Evolutionary conservation across 441 rosid species (phyloP).

Genomic region (Erodium moschatum): DNA sequence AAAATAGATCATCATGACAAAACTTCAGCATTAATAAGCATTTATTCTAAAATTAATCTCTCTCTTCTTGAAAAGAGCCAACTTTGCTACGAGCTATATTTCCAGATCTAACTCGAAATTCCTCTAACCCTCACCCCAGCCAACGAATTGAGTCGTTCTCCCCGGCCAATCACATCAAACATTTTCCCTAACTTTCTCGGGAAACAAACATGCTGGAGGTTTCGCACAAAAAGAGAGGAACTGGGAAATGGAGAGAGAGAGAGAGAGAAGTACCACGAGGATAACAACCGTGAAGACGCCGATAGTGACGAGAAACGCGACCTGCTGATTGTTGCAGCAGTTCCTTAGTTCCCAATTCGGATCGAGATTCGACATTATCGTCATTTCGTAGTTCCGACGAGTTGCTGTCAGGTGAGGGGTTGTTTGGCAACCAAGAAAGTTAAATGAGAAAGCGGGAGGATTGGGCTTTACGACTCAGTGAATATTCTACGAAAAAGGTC

Average conservation of each 20-base stretch:
- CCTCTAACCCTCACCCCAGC: neutral
- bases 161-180: neutral
- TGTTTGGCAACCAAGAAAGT: neutral
- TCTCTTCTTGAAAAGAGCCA: too few relatives aligned
- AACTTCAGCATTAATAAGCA: neutral
- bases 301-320: constrained; percentile 43
- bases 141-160: neutral
- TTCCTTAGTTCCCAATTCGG: constrained; percentile 66
- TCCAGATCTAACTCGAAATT: neutral
- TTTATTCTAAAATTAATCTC: neutral
- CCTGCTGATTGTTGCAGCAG: constrained; percentile 67
- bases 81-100: neutral
- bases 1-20: neutral
- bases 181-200: neutral
- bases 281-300: constrained; percentile 76
- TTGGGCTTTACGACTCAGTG: neutral
- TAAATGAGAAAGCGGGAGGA: neutral
- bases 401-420: neutral
- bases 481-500: neutral
- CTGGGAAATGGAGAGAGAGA: neutral
- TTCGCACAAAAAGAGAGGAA: neutral
- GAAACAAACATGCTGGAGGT: constrained; percentile 5
- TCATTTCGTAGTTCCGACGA: neutral
- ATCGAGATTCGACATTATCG: constrained; percentile 14
- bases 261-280: constrained; percentile 38